These are phyloP conservation scores for Hymenoscyphus linearis DNA, from an alignment of 2,329 filamentous ascomycete genomes.

Conservation along the genomic window DNA sequence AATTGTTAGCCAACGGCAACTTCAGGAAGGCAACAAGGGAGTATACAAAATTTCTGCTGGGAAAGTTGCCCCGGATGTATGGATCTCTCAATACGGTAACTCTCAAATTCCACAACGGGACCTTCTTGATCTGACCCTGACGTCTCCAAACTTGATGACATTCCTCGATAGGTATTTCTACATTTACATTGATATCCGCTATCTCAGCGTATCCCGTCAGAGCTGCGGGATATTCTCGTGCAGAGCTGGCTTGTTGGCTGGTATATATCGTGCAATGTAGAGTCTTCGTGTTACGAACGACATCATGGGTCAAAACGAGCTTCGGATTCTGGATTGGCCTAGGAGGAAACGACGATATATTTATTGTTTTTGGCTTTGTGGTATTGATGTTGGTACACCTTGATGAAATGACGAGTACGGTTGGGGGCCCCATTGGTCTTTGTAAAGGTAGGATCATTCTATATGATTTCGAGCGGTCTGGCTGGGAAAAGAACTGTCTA, in stretches of 20 bases:
- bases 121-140: constrained; percentile 5
- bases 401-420: background rate
- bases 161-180: constrained; percentile 19
- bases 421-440: background rate
- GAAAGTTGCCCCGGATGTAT: constrained; percentile 21
- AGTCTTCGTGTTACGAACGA: constrained; percentile 17
- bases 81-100: constrained; percentile 24
- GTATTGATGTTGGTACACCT: background rate
- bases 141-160: constrained; percentile 23
- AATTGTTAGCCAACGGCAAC: constrained; percentile 7
- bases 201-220: constrained; percentile 23
- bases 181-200: constrained; percentile 19
- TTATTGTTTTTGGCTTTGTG: constrained; percentile 7
- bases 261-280: constrained; percentile 13
- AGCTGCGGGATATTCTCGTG: constrained; percentile 7
- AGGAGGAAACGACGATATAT: background rate
- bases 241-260: constrained; percentile 6
- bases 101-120: constrained; percentile 23
- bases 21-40: background rate
- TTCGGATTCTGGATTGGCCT: constrained; percentile 8
- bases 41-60: constrained; percentile 22
- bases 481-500: background rate
- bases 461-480: background rate
- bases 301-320: constrained; percentile 14
- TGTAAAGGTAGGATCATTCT: background rate